Percentiles rank a stretch among this genome's conserved stretches.
phyloP scores from a whole-genome alignment of 1,284 basidiomycete species.

The Boletus sp. region DNA sequence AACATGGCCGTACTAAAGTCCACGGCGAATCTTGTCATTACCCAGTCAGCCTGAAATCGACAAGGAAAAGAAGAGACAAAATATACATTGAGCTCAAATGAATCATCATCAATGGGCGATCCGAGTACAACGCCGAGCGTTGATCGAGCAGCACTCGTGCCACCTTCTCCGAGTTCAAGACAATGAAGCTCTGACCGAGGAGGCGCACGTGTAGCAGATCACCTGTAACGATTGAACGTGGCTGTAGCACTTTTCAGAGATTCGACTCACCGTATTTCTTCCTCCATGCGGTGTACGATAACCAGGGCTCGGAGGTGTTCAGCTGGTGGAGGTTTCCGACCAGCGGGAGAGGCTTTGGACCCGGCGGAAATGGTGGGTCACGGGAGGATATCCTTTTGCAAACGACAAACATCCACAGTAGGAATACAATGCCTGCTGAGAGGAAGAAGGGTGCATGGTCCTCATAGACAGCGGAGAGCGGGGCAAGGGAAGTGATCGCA shows the following conservation, averaged over 20 bases:
- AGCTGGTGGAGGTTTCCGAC: slow-evolving; percentile 21
- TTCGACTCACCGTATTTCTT: slow-evolving; percentile 18
- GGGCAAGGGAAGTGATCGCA: slow-evolving; percentile 4
- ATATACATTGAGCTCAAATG: slow-evolving; percentile 18
- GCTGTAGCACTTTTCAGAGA: not conserved
- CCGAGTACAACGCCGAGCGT: slow-evolving; percentile 26
- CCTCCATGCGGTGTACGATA: slow-evolving; percentile 25
- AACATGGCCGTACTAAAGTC: slow-evolving; percentile 25
- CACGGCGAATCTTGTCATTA: slow-evolving; percentile 18
- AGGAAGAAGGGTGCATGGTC: not conserved
- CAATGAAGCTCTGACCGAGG: slow-evolving; percentile 23
- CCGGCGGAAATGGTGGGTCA: slow-evolving; percentile 18
- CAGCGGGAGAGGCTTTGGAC: slow-evolving; percentile 22
- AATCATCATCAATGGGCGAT: slow-evolving; percentile 20
- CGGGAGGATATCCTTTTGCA: not conserved
- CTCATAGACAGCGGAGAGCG: not conserved
- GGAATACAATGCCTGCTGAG: not conserved
- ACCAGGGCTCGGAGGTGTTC: slow-evolving; percentile 21
- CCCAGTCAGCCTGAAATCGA: not conserved
- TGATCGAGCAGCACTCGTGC: slow-evolving; percentile 25
- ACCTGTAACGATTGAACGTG: slow-evolving; percentile 11
- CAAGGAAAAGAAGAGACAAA: not conserved
- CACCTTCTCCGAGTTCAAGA: slow-evolving; percentile 25
- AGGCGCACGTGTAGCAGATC: slow-evolving; percentile 23
- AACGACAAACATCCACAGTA: slow-evolving; percentile 4